Percentiles rank a stretch among this genome's conserved stretches.
These are phyloP conservation scores for Quercus alba DNA, from an alignment of 306 rosid species.

Conservation along the genomic window DNA sequence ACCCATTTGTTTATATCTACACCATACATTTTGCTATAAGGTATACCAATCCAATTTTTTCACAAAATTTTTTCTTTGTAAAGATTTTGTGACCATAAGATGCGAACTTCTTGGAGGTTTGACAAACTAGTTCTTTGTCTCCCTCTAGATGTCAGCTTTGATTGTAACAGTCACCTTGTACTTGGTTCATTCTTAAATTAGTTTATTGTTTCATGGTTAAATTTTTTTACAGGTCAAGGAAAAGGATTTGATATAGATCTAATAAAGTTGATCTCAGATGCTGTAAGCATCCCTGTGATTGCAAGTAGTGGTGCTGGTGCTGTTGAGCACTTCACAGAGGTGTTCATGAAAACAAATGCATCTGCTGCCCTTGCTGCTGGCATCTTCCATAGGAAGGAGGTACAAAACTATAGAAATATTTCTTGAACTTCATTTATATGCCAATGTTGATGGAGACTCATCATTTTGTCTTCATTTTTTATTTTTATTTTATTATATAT, in stretches of 20 bases:
- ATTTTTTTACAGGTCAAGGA: slow-evolving; percentile 75
- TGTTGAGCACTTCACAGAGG: slow-evolving; percentile 80
- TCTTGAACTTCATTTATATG: not conserved
- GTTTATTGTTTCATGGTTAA: slow-evolving; percentile 2
- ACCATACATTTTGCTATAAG: not conserved
- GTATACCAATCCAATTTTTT: not conserved
- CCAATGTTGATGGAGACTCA: not conserved
- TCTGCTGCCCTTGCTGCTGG: slow-evolving; percentile 99
- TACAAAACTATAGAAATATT: slow-evolving; percentile 15
- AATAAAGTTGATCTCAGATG: slow-evolving; percentile 68
- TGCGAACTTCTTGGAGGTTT: not conserved
- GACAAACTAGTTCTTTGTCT: not conserved
- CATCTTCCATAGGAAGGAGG: slow-evolving; percentile 97
- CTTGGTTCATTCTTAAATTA: slow-evolving; percentile 9
- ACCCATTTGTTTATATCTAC: not conserved
- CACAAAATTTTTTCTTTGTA: not conserved
- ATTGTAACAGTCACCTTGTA: not conserved
- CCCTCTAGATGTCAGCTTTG: not conserved
- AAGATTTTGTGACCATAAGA: not conserved
- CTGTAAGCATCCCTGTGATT: slow-evolving; percentile 88
- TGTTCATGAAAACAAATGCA: slow-evolving; percentile 68
- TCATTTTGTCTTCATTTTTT: not conserved
- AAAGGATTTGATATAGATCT: slow-evolving; percentile 84
- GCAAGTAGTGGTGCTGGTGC: slow-evolving; percentile 97
- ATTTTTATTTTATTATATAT: not conserved